These are phyloP conservation scores for Torrubiella hemipterigena DNA, from an alignment of 2,329 filamentous ascomycete species.

Conservation along the genomic window DNA sequence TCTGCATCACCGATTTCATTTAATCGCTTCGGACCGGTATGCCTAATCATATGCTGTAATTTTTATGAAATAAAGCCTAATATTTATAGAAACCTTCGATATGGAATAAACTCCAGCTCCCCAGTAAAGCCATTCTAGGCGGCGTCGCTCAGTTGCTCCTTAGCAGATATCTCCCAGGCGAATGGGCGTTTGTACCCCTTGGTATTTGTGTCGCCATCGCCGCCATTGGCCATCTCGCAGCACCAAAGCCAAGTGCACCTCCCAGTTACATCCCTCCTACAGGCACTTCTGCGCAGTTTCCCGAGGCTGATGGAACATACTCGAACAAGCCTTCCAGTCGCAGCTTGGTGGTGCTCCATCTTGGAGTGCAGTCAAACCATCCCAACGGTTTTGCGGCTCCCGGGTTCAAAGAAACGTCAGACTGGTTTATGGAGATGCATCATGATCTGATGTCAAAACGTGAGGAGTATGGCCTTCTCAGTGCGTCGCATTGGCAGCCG, in stretches of 20 bases:
- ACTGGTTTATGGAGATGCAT: constrained; percentile 26
- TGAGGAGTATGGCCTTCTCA: constrained; percentile 34
- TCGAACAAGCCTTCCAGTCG: constrained; percentile 14
- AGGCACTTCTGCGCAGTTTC: constrained; percentile 21
- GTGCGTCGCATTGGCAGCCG: constrained; percentile 26
- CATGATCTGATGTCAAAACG: constrained; percentile 19
- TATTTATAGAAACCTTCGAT: too few species aligned
- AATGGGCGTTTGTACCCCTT: constrained; percentile 20
- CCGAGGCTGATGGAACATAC: constrained; percentile 14
- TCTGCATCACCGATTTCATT: too few species aligned
- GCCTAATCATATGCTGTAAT: too few species aligned
- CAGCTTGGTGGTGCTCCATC: constrained; percentile 29
- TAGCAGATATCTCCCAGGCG: constrained; percentile 18
- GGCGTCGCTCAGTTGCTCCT: constrained; percentile 21
- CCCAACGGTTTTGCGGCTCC: constrained; percentile 37
- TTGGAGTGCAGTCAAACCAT: constrained; percentile 32
- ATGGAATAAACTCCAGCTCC: too few species aligned
- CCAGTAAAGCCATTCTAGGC: constrained; percentile 21
- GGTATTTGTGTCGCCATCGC: constrained; percentile 8
- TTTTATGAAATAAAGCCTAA: too few species aligned
- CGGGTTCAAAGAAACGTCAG: constrained; percentile 24
- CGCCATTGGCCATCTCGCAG: constrained; percentile 14
- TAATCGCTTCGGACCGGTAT: too few species aligned
- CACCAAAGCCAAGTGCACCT: constrained; percentile 12
- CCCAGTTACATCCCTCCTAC: too few species aligned